These are phyloP conservation scores for Carallia pectinifolia DNA, from an alignment of 345 rosid genomes.

Conservation along the genomic window DNA sequence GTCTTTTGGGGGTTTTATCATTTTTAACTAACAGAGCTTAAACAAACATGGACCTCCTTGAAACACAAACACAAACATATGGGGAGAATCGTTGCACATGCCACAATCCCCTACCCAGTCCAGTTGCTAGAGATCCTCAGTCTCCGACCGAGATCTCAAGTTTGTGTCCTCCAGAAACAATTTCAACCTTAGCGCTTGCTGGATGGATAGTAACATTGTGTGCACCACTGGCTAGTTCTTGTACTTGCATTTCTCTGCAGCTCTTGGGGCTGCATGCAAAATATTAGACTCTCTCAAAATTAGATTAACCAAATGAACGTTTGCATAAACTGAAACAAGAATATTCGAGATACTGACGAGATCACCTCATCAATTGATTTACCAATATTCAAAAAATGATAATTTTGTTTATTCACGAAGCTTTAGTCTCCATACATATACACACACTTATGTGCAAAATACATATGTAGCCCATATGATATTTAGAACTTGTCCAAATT, in stretches of 20 bases:
- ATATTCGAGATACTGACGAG: background rate
- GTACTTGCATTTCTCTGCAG: constrained; percentile 53
- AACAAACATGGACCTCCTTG: constrained; percentile 13
- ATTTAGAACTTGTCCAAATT: too few relatives aligned
- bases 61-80: constrained; percentile 6
- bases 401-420: too few relatives aligned
- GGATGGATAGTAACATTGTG: constrained; percentile 20
- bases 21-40: constrained; percentile 17
- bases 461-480: too few relatives aligned
- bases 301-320: background rate
- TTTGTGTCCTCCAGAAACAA: constrained; percentile 4
- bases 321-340: background rate
- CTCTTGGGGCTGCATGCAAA: constrained; percentile 59
- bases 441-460: too few relatives aligned
- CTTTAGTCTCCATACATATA: too few relatives aligned
- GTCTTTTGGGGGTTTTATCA: constrained; percentile 24
- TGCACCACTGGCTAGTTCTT: constrained; percentile 32
- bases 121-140: constrained; percentile 18
- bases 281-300: background rate
- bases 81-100: constrained; percentile 16
- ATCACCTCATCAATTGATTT: background rate
- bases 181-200: constrained; percentile 16
- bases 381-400: background rate
- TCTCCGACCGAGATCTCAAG: constrained; percentile 9
- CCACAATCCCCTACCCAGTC: constrained; percentile 30